Evolutionary conservation across 1,139 yeast species (phyloP), one percentile per base, ranked within the genome.

Genomic region (Sugiyamaella neomexicana): DNA sequence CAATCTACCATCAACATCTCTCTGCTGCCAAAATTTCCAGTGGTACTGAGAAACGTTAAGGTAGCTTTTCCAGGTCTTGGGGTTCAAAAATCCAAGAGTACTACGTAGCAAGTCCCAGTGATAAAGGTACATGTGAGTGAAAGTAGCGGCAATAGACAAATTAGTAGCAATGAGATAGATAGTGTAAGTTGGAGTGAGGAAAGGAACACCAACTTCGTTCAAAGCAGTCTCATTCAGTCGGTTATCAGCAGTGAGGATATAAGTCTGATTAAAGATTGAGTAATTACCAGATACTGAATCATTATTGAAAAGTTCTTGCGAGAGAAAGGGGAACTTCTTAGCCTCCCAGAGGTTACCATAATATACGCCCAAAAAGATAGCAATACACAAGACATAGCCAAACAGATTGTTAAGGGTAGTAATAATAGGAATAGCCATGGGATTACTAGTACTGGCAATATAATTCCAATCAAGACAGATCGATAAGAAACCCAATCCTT

Each of bases 391-490:
- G 57, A 66, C 42, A 58, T 66, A 66, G 10, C 70, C 70, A 37
- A 58, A 56, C 37, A 66, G 49, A 51, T 65, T 65, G 64, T 66
- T 66, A 48, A 60, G 39, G 42, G 68, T 66, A 32, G 70, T 67
- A 34, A 55, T 57, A 45, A 64, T 52, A 39, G 69, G 69, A 23
- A 57, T 58, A 41, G 67, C 62, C 62, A 66, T 59, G 34, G 70
- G 70, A 46, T 62, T 61, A n/a, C 62, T 63, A 32, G 68, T 65
- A 49, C 64, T 53, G 45, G 69, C 64, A 47, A 66, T 58, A 54
- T 66, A 66, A 57, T 66, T 64, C 70, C 70, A 67, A 56, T 67
- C 68, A 46, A 67, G 59, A 53, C 69, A 67, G 60, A 67, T 52
- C 20, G 68, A 66, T 34, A 65, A 48, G 40, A 65, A 55, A 2